Conservation (phyloP, 305 asterid species). For the Withania somnifera region DNA sequence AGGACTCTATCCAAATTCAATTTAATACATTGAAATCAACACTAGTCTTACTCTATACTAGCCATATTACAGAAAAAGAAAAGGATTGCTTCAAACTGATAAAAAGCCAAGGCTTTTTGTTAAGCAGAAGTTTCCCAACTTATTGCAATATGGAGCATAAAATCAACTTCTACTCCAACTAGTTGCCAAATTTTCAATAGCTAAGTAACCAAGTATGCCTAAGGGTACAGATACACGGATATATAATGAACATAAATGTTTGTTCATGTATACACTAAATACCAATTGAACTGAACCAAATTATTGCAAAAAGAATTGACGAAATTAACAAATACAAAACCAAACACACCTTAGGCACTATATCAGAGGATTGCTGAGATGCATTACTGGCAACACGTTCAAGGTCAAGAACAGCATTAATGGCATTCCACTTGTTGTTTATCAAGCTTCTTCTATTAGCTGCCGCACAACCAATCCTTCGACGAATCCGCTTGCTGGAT, state of each 20-base stretch:
- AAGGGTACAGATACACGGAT: neutral
- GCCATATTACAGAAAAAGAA: neutral
- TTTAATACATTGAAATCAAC: neutral
- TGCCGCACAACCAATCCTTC: constrained; percentile 18
- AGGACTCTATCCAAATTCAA: neutral
- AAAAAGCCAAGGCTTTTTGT: neutral
- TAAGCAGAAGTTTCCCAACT: neutral
- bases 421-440: constrained; percentile 19
- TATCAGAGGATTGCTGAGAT: constrained; percentile 6
- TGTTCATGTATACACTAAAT: neutral
- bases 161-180: neutral
- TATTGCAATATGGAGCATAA: neutral
- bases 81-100: neutral
- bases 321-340: neutral
- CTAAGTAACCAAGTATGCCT: neutral
- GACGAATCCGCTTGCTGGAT: constrained; percentile 16
- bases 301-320: neutral
- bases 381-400: constrained; percentile 10
- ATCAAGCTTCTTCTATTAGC: constrained; percentile 6
- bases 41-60: neutral
- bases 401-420: constrained; percentile 28
- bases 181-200: neutral
- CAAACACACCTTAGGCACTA: neutral
- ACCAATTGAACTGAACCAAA: neutral
- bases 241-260: neutral